A percentile compares a stretch with the other conserved stretches of the same genome.
These are phyloP conservation scores for Boletus sensibilis DNA, from an alignment of 768 basidiomycete genomes.

Conservation along the genomic window DNA sequence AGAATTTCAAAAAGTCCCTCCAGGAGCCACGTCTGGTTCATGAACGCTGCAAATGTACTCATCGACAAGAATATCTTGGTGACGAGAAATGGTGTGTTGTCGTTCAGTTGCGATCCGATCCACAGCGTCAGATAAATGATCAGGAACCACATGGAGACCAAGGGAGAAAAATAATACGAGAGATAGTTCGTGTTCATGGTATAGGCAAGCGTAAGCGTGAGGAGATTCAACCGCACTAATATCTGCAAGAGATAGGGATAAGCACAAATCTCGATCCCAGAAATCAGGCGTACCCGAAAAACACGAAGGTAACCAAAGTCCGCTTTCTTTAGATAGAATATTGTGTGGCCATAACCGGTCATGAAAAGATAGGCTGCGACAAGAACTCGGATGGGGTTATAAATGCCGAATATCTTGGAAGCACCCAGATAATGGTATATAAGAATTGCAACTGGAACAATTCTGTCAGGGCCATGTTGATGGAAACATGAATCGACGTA, in stretches of 20 bases:
- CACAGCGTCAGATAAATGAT: slow-evolving; percentile 82
- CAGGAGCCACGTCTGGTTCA: slow-evolving; percentile 61
- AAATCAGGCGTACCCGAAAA: slow-evolving; percentile 50
- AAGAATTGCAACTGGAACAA: slow-evolving; percentile 70
- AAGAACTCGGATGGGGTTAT: slow-evolving; percentile 85
- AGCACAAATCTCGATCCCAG: background rate
- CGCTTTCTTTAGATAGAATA: slow-evolving; percentile 85
- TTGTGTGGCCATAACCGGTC: slow-evolving; percentile 90
- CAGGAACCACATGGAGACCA: slow-evolving; percentile 89
- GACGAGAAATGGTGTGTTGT: slow-evolving; percentile 61
- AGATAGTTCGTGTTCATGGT: slow-evolving; percentile 91
- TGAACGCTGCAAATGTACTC: slow-evolving; percentile 59
- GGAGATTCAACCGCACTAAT: slow-evolving; percentile 78
- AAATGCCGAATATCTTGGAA: slow-evolving; percentile 90
- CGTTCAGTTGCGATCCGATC: slow-evolving; percentile 71
- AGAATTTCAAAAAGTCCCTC: slow-evolving; percentile 63
- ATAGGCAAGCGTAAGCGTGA: slow-evolving; percentile 81
- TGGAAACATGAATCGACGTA: slow-evolving; percentile 36
- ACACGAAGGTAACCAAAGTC: slow-evolving; percentile 81
- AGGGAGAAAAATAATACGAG: slow-evolving; percentile 86
- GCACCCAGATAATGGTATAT: slow-evolving; percentile 90
- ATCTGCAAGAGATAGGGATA: slow-evolving; percentile 41
- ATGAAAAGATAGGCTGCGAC: slow-evolving; percentile 91
- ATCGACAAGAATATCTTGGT: slow-evolving; percentile 70
- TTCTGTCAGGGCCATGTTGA: background rate